Base-by-base conservation (phyloP, 768 basidiomycete genomes). In the Naganishia onofrii region DNA sequence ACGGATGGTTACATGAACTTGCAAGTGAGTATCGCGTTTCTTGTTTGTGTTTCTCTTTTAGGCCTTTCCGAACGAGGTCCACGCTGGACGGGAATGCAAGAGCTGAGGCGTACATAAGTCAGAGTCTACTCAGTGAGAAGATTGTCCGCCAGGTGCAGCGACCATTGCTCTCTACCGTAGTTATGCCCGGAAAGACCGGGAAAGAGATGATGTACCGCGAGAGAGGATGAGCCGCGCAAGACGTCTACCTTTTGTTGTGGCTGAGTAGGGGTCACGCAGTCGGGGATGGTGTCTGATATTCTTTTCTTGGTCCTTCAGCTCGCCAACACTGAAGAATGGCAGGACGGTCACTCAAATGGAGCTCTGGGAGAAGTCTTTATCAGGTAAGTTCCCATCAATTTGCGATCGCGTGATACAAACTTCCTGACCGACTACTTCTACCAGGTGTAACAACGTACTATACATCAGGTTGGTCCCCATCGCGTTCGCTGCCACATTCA, bases 1-100 rank as follows among this genome's bases (percentile, higher is more conserved):
- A 97, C 96, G 8, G 96, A 99, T 82, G 92, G 92, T 15, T 99
- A 96, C 84, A 98, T 98, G 96, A 99, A 99, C 81, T 87, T 99
- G 56, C 96, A 99, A 85, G 95, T 92, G 76, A 71, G 84, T 80
- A 31, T 66, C 46, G 54, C 31, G 28, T 9, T 10, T 28, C 55
- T 38, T 21, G 13, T 42, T 42, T 42, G 42, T 10, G 2, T 42
- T 42, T 42, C 42, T 17, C 42, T 42, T 17, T 17, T 10, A 2
- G 5, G 9, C 2, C 2, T 29, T 53, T 23, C 17, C 2, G 23
- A 3, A 53, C 28, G 3, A 29, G 7, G 7, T 23, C 15, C 6
- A 7, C 8, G 28, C n/a, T 1, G 12, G 52, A 53, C 15, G 15
- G 26, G 15, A n/a, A 53, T 3, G 17, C 52, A 8, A 23, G n/a